Percentiles rank a stretch among this genome's conserved stretches.
Evolutionary conservation across 352 stramenopile species (phyloP).

Genomic region (Globisporangium ultimum): DNA sequence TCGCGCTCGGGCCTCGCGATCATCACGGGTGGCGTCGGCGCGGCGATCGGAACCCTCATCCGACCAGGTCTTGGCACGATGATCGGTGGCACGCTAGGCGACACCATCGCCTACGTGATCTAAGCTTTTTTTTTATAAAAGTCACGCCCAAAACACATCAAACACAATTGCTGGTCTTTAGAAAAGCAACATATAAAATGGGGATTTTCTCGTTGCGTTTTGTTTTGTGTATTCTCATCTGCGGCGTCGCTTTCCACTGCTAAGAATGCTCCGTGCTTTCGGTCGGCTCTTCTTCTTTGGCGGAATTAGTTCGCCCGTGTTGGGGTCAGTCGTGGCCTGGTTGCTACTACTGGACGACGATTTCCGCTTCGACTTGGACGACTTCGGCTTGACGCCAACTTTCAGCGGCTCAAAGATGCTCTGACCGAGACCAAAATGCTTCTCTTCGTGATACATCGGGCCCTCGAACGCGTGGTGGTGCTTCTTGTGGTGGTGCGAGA

Average conservation of each 20-base stretch:
- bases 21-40: slow-evolving; percentile 64
- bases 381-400: slow-evolving; percentile 34
- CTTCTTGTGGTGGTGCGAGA: slow-evolving; percentile 48
- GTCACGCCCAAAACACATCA: too few species aligned
- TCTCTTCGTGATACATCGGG: slow-evolving; percentile 59
- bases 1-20: slow-evolving; percentile 60
- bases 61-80: slow-evolving; percentile 75
- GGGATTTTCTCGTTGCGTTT: too few species aligned
- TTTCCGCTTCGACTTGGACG: slow-evolving; percentile 29
- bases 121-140: slow-evolving; percentile 1
- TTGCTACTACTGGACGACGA: slow-evolving; percentile 6
- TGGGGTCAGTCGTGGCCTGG: slow-evolving; percentile 8
- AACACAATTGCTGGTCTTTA: too few species aligned
- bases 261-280: slow-evolving; percentile 22
- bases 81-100: slow-evolving; percentile 70
- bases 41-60: slow-evolving; percentile 65
- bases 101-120: slow-evolving; percentile 78
- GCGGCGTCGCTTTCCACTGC: slow-evolving; percentile 47
- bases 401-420: slow-evolving; percentile 73
- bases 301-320: not conserved
- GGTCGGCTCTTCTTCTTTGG: slow-evolving; percentile 17
- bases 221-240: slow-evolving; percentile 12
- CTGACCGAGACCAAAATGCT: slow-evolving; percentile 66
- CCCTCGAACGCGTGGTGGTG: slow-evolving; percentile 39
- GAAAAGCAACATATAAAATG: too few species aligned